Evolutionary conservation across 1,139 yeast species (phyloP).

Genomic region (Yamadazyma spencermartinsiae): DNA sequence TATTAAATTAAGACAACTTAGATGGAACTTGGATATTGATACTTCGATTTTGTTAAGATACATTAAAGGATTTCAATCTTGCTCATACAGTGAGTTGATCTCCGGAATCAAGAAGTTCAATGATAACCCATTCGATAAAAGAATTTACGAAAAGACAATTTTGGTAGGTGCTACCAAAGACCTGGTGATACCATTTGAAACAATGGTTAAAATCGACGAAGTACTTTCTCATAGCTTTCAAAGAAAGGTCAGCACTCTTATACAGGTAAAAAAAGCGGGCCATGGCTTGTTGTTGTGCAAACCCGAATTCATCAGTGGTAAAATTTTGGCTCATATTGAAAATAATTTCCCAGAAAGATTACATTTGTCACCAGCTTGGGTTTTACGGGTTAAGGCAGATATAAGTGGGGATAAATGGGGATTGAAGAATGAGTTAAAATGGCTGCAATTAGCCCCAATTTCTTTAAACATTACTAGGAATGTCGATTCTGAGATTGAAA

Average conservation of each 20-base stretch:
- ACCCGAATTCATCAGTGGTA: slow-evolving; percentile 67
- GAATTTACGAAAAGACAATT: slow-evolving; percentile 43
- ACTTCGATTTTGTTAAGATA: slow-evolving; percentile 56
- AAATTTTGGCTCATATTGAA: slow-evolving; percentile 59
- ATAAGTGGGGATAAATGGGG: slow-evolving; percentile 77
- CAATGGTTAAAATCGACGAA: slow-evolving; percentile 26
- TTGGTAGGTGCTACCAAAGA: slow-evolving; percentile 63
- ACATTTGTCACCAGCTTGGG: slow-evolving; percentile 64
- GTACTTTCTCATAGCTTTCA: slow-evolving; percentile 27
- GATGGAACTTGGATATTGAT: slow-evolving; percentile 71
- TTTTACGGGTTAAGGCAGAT: slow-evolving; percentile 58
- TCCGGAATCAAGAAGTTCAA: slow-evolving; percentile 38
- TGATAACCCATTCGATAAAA: slow-evolving; percentile 31
- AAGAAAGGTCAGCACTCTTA: slow-evolving; percentile 31
- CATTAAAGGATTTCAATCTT: slow-evolving; percentile 47
- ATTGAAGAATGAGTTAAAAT: slow-evolving; percentile 69
- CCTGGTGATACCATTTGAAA: slow-evolving; percentile 49
- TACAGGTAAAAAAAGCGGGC: slow-evolving; percentile 56
- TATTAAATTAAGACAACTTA: slow-evolving; percentile 56
- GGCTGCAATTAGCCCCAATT: slow-evolving; percentile 59
- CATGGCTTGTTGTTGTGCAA: slow-evolving; percentile 65
- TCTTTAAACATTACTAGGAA: slow-evolving; percentile 44
- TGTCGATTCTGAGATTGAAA: slow-evolving; percentile 20
- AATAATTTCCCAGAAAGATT: slow-evolving; percentile 47
- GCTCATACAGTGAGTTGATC: slow-evolving; percentile 45